Conservation (phyloP, 305 asterid genomes). For the Plantago lanceolata region DNA sequence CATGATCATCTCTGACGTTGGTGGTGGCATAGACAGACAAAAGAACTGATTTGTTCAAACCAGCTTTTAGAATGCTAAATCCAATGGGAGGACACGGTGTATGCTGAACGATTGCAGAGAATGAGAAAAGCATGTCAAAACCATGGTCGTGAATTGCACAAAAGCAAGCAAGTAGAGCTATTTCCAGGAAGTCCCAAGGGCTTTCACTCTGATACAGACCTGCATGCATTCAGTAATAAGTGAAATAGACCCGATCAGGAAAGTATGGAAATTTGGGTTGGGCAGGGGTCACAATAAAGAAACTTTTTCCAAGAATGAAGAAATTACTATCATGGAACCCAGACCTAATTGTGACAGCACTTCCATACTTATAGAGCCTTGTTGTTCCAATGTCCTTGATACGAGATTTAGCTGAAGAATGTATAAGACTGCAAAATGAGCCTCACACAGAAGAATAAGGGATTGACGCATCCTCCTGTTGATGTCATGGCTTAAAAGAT, state of each 20-base stretch:
- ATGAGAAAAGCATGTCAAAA: conserved; percentile 77
- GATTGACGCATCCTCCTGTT: conserved; percentile 70
- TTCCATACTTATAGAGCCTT: conserved; percentile 60
- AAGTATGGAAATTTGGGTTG: conserved; percentile 6
- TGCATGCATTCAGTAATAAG: conserved; percentile 37
- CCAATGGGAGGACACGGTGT: conserved; percentile 89
- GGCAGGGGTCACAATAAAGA: conserved; percentile 7
- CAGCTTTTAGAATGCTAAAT: conserved; percentile 94
- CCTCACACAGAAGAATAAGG: conserved; percentile 88
- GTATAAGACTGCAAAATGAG: conserved; percentile 81
- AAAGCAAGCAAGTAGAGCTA: conserved; percentile 86
- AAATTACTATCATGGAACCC: conserved; percentile 20
- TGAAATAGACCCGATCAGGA: conserved; percentile 16
- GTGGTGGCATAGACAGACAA: conserved; percentile 91
- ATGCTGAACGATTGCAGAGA: conserved; percentile 85
- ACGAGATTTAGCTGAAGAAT: conserved; percentile 84
- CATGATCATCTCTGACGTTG: conserved; percentile 44
- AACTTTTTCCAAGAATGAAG: conserved; percentile 22
- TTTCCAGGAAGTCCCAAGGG: conserved; percentile 78
- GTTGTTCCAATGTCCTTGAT: conserved; percentile 53
- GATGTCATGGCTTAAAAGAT: conserved; percentile 83
- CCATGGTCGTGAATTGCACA: conserved; percentile 97
- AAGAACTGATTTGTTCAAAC: conserved; percentile 95
- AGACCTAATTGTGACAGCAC: conserved; percentile 85
- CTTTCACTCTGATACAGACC: conserved; percentile 79